Percentiles rank a stretch among this genome's conserved stretches.
Conservation (phyloP, 2,329 filamentous ascomycete species). For the Cadophora luteo-olivacea region DNA sequence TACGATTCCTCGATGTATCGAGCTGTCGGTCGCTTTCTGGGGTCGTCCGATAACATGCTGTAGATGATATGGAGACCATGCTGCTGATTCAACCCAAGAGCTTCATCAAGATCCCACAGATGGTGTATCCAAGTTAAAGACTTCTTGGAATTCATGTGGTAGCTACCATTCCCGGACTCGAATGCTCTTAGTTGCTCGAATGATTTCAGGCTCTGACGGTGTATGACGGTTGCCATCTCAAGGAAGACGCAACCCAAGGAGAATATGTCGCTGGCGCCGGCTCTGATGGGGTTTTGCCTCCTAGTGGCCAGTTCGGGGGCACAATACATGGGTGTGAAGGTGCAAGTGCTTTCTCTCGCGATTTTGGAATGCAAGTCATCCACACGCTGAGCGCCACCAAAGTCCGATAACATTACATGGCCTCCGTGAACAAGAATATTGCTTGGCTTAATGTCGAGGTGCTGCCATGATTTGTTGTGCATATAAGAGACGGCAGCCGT, state of each 20-base stretch:
- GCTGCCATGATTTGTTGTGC: constrained; percentile 18
- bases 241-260: constrained; percentile 23
- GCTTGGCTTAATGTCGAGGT: constrained; percentile 26
- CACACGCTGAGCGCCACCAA: constrained; percentile 18
- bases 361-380: background rate
- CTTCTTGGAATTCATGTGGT: constrained; percentile 11
- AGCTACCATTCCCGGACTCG: background rate
- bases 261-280: constrained; percentile 20
- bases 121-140: constrained; percentile 15
- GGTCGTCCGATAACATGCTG: constrained; percentile 16
- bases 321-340: constrained; percentile 24
- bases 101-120: constrained; percentile 19
- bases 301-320: constrained; percentile 16
- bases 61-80: constrained; percentile 3
- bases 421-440: constrained; percentile 14
- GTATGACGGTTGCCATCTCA: constrained; percentile 22
- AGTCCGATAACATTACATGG: constrained; percentile 20
- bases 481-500: constrained; percentile 20
- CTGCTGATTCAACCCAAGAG: constrained; percentile 7
- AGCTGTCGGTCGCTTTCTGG: constrained; percentile 14
- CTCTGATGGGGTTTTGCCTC: background rate
- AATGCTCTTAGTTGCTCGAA: constrained; percentile 22
- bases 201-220: background rate
- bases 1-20: constrained; percentile 18
- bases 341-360: background rate